Evolutionary conservation across 768 basidiomycete genomes (phyloP), one percentile per base, ranked within the genome.

Genomic region (Cytidiella melzeri): DNA sequence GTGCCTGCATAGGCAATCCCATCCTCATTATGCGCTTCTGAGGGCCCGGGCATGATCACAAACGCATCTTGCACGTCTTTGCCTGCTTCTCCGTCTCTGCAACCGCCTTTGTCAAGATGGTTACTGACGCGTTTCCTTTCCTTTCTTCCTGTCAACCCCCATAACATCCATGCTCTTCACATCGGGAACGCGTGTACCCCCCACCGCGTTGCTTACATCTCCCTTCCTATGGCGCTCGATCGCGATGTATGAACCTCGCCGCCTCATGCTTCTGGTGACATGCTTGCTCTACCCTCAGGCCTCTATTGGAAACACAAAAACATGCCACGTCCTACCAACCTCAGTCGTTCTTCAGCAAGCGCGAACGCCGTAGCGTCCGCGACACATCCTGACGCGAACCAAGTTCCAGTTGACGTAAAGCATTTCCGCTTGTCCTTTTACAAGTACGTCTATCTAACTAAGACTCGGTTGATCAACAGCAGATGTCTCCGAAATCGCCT

Each of bases 261-360:
- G 37, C 41, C 30, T 40, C 52, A 41, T 46, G 41, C 26, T n/a
- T 44, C 23, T 57, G 63, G n/a, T n/a, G 60, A 61, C 63, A 62
- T 61, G 64, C 54, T 58, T 15, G 7, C 30, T 15, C 30, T 7
- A 49, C 60, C 47, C 44, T 36, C 74, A 90, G 87, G 87, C 58
- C 84, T 89, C 63, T 90, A 90, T 74, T 83, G 84, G 75, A 91
- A 88, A 77, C 80, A 83, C 55, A 80, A 83, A 66, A 80, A 81
- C 67, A 83, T 82, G 68, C 79, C 83, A 59, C 83, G 85, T 52
- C 86, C 85, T 49, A 69, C 80, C 44, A 76, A 77, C 50, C 74
- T 84, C 51, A 76, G 70, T 37, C 61, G 64, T 1, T 57, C 61
- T 28, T 54, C 60, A 24, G 54, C 60, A 26, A 52, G 61, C 27